Evolutionary conservation across 352 stramenopile genomes (phyloP).

Genomic region (Detonula confervacea): DNA sequence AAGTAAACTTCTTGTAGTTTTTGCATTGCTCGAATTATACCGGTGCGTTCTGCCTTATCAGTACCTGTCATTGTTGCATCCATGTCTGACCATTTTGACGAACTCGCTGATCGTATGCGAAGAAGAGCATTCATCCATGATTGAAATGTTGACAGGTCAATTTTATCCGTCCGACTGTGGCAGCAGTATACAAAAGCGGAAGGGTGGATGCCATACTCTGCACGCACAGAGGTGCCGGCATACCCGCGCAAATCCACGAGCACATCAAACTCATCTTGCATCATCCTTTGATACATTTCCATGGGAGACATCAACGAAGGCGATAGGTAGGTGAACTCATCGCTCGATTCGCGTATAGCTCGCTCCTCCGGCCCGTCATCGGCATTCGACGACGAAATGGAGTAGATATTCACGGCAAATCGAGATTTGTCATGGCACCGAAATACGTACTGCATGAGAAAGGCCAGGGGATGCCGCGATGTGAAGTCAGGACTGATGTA

Average conservation of each 20-base stretch:
- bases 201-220: constrained; percentile 88
- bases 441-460: constrained; percentile 73
- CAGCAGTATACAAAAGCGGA: constrained; percentile 93
- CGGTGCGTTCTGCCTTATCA: neutral
- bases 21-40: too few relatives aligned
- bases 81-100: neutral
- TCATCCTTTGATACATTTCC: constrained; percentile 45
- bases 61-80: constrained; percentile 1
- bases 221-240: constrained; percentile 70
- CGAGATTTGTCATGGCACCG: constrained; percentile 48
- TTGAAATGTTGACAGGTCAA: constrained; percentile 90
- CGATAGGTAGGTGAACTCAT: constrained; percentile 45
- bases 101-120: constrained; percentile 11
- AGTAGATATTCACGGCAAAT: constrained; percentile 59
- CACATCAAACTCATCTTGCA: constrained; percentile 57
- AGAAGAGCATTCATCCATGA: constrained; percentile 84
- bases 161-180: constrained; percentile 95
- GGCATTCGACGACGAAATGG: constrained; percentile 19
- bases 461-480: constrained; percentile 59
- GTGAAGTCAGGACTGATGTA: constrained; percentile 69
- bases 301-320: constrained; percentile 28
- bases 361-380: constrained; percentile 52
- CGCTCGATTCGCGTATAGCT: constrained; percentile 41
- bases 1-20: too few relatives aligned
- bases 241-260: constrained; percentile 70